Base-by-base conservation (phyloP, 345 rosid genomes). In the Zanthoxylum bungeanum region DNA sequence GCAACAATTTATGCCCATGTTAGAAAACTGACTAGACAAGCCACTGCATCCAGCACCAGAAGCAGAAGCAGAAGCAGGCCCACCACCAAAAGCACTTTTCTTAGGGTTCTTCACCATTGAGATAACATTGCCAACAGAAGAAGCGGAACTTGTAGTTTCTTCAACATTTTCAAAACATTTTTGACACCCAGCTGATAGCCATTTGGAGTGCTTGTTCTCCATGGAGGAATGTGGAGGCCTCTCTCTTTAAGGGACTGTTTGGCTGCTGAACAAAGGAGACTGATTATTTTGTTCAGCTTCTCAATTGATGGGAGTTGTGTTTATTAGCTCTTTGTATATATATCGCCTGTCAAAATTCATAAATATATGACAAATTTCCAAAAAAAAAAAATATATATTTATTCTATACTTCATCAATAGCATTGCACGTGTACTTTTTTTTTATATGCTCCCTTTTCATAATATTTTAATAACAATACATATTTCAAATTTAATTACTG, bases 211-310 rank as follows among this genome's bases (percentile, higher is more conserved):
- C 33, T 67, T 27, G 85, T 83, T 75, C 91, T 85, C 90, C 91
- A 87, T 5, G 91, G 91, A 1, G 91, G 91, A 24, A 87, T 50
- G 57, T 87, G 85, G 33, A 87, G 87, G 14, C 86, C 91, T 24
- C 77, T 71, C 55, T 85, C 86, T 47, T 47, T 77, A 4, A 85
- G 79, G 10, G 89, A 85, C 59, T 85, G 75, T 71, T 83, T 78
- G 22, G 89, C 86, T 7, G 87, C 86, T 2, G 79, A 69, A 74
- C 89, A 83, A 46, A 87, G 82, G 49, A 85, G 55, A 0, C 84
- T 73, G 64, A 87, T 72, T 7, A 85, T 60, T 60, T 64, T 66
- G 44, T 60, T 64, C 7, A 87, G 86, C 61, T 83, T 82, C 8
- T 73, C 80, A 50, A 82, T 36, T 14, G 76, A n/a, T n/a, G 89